phyloP scores from a whole-genome alignment of 129 eudicot genomes.

The Escallonia rubra region DNA sequence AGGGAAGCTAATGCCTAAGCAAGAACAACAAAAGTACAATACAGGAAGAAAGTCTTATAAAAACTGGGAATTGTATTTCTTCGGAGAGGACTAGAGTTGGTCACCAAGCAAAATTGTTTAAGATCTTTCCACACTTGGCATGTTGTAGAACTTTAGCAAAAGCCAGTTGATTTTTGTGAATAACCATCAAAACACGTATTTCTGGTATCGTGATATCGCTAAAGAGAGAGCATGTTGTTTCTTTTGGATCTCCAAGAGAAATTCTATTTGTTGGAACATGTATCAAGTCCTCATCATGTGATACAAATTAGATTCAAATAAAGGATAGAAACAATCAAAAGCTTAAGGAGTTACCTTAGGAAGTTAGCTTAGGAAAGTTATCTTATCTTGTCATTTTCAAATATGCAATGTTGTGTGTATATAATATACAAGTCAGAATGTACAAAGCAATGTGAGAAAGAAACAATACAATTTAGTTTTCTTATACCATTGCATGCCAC shows the following conservation, averaged over 20 bases:
- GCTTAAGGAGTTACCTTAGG: no score
- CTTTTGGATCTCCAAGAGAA: neutral
- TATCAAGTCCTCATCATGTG: no score
- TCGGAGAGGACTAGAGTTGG: neutral
- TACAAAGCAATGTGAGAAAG: no score
- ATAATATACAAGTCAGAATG: no score
- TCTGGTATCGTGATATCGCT: slow-evolving; percentile 21
- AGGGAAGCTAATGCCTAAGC: slow-evolving; percentile 38
- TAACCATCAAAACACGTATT: slow-evolving; percentile 20
- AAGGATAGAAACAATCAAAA: no score
- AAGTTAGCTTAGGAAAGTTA: no score
- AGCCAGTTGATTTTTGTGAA: slow-evolving; percentile 25
- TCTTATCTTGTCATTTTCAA: no score
- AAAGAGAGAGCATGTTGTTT: neutral
- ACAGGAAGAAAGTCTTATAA: neutral
- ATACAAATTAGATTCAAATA: no score
- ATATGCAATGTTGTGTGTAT: no score
- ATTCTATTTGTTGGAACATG: no score
- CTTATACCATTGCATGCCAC: neutral
- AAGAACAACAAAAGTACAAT: neutral
- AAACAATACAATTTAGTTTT: no score
- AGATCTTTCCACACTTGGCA: slow-evolving; percentile 64
- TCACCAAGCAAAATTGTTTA: slow-evolving; percentile 49
- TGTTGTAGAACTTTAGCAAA: slow-evolving; percentile 23
- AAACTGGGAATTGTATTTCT: neutral